Percentiles rank a stretch among this genome's conserved stretches.
These are phyloP conservation scores for Tolypocladium cylindrosporum DNA, from an alignment of 2,329 filamentous ascomycete species.

Conservation along the genomic window DNA sequence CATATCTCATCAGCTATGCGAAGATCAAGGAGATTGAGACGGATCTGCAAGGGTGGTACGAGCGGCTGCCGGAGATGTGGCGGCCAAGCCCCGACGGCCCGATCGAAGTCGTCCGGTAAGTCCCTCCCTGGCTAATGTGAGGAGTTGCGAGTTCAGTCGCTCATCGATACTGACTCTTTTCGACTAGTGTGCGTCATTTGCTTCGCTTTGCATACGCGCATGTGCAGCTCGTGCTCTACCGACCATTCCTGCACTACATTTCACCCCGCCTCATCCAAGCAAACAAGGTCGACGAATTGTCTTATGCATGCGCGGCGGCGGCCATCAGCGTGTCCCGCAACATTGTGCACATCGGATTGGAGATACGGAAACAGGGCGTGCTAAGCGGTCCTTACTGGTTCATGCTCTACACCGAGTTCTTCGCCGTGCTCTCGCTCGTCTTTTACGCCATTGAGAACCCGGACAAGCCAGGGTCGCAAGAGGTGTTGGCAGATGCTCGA, in stretches of 20 bases:
- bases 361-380: constrained; percentile 65
- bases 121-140: constrained; percentile 1
- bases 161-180: background rate
- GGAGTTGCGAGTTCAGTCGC: background rate
- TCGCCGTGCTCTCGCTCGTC: constrained; percentile 67
- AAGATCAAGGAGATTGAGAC: constrained; percentile 55
- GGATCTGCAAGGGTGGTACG: constrained; percentile 54
- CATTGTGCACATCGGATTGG: constrained; percentile 69
- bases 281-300: constrained; percentile 59
- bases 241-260: constrained; percentile 76
- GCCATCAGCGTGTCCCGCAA: constrained; percentile 56
- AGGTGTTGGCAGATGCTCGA: constrained; percentile 75
- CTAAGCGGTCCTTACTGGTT: constrained; percentile 84
- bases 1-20: constrained; percentile 53
- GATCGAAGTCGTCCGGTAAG: constrained; percentile 66
- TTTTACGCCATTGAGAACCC: constrained; percentile 77
- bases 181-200: constrained; percentile 54
- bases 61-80: constrained; percentile 62
- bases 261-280: constrained; percentile 50
- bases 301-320: constrained; percentile 61
- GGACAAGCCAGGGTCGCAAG: constrained; percentile 61
- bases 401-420: constrained; percentile 75
- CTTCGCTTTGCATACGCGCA: constrained; percentile 73
- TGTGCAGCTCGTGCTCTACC: constrained; percentile 72
- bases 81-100: constrained; percentile 70